phyloP scores from a whole-genome alignment of 1,284 basidiomycete genomes.

The Apiotrichum siamense region DNA sequence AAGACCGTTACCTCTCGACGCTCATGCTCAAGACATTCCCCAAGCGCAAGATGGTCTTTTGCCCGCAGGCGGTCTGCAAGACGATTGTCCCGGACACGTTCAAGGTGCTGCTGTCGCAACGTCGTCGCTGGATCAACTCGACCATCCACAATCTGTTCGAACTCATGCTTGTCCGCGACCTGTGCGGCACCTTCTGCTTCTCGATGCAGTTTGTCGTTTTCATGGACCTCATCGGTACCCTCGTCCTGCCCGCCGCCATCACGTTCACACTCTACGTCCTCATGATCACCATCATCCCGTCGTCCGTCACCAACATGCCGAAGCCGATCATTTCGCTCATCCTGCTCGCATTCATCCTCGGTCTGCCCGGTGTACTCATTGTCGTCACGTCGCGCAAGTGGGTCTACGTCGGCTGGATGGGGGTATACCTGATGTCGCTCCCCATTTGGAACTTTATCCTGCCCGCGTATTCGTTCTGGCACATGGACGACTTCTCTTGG shows the following conservation, averaged over 20 bases:
- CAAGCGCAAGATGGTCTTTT: slow-evolving; percentile 97
- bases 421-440: slow-evolving; percentile 85
- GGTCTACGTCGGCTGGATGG: slow-evolving; percentile 94
- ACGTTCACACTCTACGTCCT: slow-evolving; percentile 91
- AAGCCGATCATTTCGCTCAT: slow-evolving; percentile 88
- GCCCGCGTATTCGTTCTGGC: slow-evolving; percentile 94
- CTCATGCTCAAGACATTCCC: slow-evolving; percentile 98
- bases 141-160: slow-evolving; percentile 97
- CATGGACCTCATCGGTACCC: slow-evolving; percentile 94
- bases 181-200: slow-evolving; percentile 94
- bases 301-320: slow-evolving; percentile 55
- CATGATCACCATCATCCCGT: slow-evolving; percentile 72
- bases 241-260: slow-evolving; percentile 96
- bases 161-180: slow-evolving; percentile 84
- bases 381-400: slow-evolving; percentile 90
- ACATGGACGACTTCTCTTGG: slow-evolving; percentile 99
- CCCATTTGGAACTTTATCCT: slow-evolving; percentile 95
- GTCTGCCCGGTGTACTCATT: slow-evolving; percentile 90
- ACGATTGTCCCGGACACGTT: slow-evolving; percentile 97
- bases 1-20: slow-evolving; percentile 97
- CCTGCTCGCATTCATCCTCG: slow-evolving; percentile 85
- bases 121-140: slow-evolving; percentile 99
- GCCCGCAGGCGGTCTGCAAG: slow-evolving; percentile 96
- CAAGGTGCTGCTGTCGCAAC: slow-evolving; percentile 85
- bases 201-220: slow-evolving; percentile 97